Evolutionary conservation across 257 asterid species (phyloP).

Genomic region (Vinca minor): DNA sequence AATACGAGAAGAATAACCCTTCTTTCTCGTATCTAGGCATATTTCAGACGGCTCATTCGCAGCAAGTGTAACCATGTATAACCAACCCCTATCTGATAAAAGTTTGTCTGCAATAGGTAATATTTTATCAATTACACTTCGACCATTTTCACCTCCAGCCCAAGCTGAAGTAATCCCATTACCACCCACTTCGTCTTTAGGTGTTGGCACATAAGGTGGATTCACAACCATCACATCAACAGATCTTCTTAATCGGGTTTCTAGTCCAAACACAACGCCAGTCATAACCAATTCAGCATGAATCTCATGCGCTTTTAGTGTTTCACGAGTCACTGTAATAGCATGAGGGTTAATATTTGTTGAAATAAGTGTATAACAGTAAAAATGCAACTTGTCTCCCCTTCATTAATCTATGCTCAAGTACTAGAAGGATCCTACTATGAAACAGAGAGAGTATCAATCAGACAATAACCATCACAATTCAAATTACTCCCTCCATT

Average conservation of each 20-base stretch:
- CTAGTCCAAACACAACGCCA: conserved; percentile 62
- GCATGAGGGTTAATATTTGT: conserved; percentile 88
- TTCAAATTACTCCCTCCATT: no score
- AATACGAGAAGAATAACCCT: conserved; percentile 71
- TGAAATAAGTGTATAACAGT: no score
- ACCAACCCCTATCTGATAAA: conserved; percentile 82
- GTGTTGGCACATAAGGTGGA: conserved; percentile 97
- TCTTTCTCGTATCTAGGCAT: conserved; percentile 74
- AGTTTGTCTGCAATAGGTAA: conserved; percentile 71
- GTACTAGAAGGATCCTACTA: no score
- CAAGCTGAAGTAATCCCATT: conserved; percentile 74
- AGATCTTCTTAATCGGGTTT: conserved; percentile 41
- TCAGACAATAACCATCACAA: no score
- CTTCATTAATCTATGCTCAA: no score
- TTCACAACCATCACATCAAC: conserved; percentile 90
- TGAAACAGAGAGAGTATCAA: no score
- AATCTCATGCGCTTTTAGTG: conserved; percentile 65
- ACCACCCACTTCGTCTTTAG: conserved; percentile 88
- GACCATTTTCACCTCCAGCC: conserved; percentile 94
- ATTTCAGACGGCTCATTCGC: conserved; percentile 65
- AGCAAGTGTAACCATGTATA: conserved; percentile 62
- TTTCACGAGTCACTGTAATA: conserved; percentile 46
- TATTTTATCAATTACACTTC: conserved; percentile 73
- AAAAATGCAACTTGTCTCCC: no score
- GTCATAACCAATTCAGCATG: conserved; percentile 63